Conservation (phyloP, 495 filamentous ascomycete genomes). For the Letharia lupina region DNA sequence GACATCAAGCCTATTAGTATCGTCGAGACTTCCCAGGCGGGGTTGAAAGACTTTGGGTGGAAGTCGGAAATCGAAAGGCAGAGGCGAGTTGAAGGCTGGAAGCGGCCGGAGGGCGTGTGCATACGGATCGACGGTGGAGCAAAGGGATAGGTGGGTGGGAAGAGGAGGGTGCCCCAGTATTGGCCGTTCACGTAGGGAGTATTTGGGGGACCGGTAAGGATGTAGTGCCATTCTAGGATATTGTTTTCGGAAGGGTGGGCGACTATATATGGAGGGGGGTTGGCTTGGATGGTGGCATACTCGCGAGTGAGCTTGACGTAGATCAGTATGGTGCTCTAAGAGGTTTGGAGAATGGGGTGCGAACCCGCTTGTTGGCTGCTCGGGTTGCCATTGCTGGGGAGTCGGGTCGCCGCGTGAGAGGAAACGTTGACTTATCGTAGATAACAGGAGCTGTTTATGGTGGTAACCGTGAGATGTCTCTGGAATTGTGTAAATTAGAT, state of each 20-base stretch:
- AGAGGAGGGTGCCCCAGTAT: slow-evolving; percentile 96
- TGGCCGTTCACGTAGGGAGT: slow-evolving; percentile 93
- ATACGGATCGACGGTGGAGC: slow-evolving; percentile 96
- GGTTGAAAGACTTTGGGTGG: slow-evolving; percentile 95
- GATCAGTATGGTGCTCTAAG: slow-evolving; percentile 9
- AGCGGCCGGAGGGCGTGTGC: slow-evolving; percentile 94
- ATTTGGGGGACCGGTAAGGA: slow-evolving; percentile 87
- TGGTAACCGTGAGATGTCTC: not conserved
- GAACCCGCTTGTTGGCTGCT: slow-evolving; percentile 74
- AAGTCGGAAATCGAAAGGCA: slow-evolving; percentile 96
- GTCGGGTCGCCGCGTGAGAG: not conserved
- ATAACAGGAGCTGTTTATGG: not conserved
- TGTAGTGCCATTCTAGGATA: slow-evolving; percentile 99
- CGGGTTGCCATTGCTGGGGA: slow-evolving; percentile 59
- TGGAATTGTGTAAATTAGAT: not conserved
- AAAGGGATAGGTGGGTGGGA: slow-evolving; percentile 94
- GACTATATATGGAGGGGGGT: slow-evolving; percentile 85
- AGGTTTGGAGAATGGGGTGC: slow-evolving; percentile 27
- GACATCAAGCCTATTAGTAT: slow-evolving; percentile 89
- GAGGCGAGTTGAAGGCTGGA: slow-evolving; percentile 83
- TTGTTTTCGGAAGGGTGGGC: slow-evolving; percentile 92
- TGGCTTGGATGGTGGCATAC: slow-evolving; percentile 85
- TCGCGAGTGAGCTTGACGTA: slow-evolving; percentile 72
- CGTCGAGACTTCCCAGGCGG: slow-evolving; percentile 96
- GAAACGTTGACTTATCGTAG: not conserved